phyloP scores from a whole-genome alignment of 1,284 basidiomycete genomes.

The Trametes hirsuta region DNA sequence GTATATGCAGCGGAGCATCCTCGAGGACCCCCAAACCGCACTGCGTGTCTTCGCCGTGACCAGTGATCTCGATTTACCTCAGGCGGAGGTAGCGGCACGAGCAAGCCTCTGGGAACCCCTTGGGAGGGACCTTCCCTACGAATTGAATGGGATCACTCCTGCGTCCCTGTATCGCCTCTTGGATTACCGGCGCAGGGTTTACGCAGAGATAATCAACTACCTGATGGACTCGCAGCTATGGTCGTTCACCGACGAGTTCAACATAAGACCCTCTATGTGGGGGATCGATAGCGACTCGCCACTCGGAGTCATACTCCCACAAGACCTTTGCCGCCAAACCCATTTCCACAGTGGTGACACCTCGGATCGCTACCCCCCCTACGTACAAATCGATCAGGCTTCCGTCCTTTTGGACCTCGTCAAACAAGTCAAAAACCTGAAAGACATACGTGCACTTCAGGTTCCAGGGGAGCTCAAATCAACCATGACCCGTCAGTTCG shows the following conservation, averaged over 20 bases:
- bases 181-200: background rate
- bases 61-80: background rate
- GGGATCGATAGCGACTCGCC: background rate
- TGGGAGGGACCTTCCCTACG: background rate
- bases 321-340: background rate
- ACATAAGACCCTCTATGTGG: too few relatives aligned
- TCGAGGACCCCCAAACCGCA: conserved; percentile 32
- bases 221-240: background rate
- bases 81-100: background rate
- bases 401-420: background rate
- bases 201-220: background rate
- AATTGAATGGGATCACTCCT: background rate
- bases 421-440: background rate
- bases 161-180: background rate
- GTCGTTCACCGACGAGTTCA: too few relatives aligned
- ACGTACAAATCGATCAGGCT: background rate
- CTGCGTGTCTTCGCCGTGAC: conserved; percentile 39
- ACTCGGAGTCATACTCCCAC: background rate
- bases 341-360: too few relatives aligned
- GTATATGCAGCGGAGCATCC: conserved; percentile 17
- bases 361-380: background rate
- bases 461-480: background rate
- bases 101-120: background rate
- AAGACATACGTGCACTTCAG: background rate
- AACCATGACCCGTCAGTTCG: background rate